Percentiles rank a stretch among this genome's conserved stretches.
Conservation (phyloP, 306 rosid genomes). For the Inga oerstediana region DNA sequence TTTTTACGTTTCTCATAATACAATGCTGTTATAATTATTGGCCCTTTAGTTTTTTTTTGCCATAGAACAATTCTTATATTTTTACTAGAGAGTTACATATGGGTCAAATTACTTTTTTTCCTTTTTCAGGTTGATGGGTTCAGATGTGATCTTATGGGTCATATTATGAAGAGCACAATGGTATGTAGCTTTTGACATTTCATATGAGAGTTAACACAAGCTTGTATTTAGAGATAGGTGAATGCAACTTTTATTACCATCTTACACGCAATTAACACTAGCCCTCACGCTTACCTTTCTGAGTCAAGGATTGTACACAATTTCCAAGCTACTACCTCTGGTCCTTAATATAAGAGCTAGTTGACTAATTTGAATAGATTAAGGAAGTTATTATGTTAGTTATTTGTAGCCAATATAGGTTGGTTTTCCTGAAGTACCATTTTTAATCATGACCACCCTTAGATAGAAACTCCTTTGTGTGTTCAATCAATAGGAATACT, state of each 20-base stretch:
- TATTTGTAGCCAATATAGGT: too few species aligned
- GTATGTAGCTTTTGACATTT: conserved; percentile 50
- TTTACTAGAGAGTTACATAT: not conserved
- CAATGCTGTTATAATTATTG: conserved; percentile 4
- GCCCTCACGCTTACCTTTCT: conserved; percentile 6
- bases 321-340: not conserved
- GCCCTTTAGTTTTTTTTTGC: not conserved
- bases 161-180: conserved; percentile 95
- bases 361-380: too few species aligned
- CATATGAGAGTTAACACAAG: conserved; percentile 11
- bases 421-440: too few species aligned
- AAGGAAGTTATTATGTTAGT: too few species aligned
- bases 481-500: too few species aligned
- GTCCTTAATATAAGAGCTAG: too few species aligned
- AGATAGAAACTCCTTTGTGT: too few species aligned
- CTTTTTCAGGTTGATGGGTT: conserved; percentile 88
- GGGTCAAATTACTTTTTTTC: not conserved
- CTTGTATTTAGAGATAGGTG: conserved; percentile 9
- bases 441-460: too few species aligned
- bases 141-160: conserved; percentile 98
- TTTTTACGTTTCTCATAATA: conserved; percentile 8
- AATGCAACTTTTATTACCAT: conserved; percentile 24
- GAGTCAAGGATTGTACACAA: conserved; percentile 12
- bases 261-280: not conserved
- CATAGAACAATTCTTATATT: too few species aligned